phyloP scores from a whole-genome alignment of 108 stramenopile genomes.

The Pseudonitzschia multistriata region DNA sequence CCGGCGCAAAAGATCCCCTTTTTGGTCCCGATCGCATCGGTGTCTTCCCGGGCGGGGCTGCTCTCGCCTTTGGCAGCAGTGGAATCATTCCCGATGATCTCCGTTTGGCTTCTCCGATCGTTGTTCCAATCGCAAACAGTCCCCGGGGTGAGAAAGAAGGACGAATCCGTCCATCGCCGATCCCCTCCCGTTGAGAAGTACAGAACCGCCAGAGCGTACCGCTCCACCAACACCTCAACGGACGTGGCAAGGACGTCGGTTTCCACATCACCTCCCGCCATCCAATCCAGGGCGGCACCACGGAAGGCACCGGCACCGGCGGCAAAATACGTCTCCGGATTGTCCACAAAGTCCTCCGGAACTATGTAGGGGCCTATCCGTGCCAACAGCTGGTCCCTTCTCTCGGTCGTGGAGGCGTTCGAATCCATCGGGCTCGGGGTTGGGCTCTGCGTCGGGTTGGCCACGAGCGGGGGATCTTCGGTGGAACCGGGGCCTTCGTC shows the following conservation, averaged over 20 bases:
- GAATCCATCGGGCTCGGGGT: not conserved
- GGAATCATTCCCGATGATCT: not conserved
- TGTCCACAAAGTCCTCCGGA: not conserved
- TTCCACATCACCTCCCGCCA: conserved; percentile 3
- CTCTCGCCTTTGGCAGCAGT: not conserved
- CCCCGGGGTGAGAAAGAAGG: conserved; percentile 5
- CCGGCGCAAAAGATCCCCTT: conserved; percentile 8
- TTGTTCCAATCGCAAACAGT: conserved; percentile 19
- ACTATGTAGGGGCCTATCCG: not conserved
- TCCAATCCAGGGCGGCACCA: conserved; percentile 5
- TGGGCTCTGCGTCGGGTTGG: not conserved
- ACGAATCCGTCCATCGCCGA: not conserved
- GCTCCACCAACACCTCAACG: conserved; percentile 4
- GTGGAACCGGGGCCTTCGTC: too few species aligned
- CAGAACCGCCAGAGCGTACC: conserved; percentile 3
- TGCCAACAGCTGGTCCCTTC: conserved; percentile 7
- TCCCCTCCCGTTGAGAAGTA: conserved; percentile 17
- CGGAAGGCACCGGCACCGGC: not conserved
- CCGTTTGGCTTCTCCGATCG: not conserved
- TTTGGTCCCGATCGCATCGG: not conserved
- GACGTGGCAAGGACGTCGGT: conserved; percentile 6
- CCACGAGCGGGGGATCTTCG: too few species aligned
- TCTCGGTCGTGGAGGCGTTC: not conserved
- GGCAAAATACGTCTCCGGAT: conserved; percentile 1
- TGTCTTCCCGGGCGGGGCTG: not conserved